Conservation (phyloP, 768 basidiomycete species). For the Termitomyces sp. region DNA sequence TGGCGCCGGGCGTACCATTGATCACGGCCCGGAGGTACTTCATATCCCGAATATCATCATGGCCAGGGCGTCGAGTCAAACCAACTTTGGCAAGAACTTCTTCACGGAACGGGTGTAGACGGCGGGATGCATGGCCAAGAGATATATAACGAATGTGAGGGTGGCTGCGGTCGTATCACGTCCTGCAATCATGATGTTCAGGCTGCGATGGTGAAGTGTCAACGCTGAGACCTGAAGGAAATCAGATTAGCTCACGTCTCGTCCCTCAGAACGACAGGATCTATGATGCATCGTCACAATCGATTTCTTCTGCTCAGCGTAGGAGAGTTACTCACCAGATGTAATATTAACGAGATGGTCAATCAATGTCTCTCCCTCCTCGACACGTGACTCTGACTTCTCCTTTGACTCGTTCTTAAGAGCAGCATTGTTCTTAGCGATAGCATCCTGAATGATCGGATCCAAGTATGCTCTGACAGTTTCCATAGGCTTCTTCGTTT, state of each 20-base stretch:
- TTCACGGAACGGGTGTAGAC: slow-evolving; percentile 41
- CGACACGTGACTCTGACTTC: slow-evolving; percentile 20
- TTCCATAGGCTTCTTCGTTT: slow-evolving; percentile 42
- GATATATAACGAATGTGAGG: slow-evolving; percentile 35
- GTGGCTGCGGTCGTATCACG: slow-evolving; percentile 42
- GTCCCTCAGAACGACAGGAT: slow-evolving; percentile 43
- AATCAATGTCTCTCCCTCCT: slow-evolving; percentile 44
- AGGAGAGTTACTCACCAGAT: slow-evolving; percentile 21
- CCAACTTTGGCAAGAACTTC: slow-evolving; percentile 55
- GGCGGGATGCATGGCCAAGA: slow-evolving; percentile 46
- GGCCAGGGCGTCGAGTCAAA: slow-evolving; percentile 38
- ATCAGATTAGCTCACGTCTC: slow-evolving; percentile 27
- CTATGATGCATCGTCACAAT: slow-evolving; percentile 11
- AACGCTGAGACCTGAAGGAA: neutral
- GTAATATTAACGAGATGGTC: slow-evolving; percentile 52
- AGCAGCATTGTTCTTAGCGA: slow-evolving; percentile 27
- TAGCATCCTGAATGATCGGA: slow-evolving; percentile 44
- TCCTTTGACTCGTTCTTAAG: slow-evolving; percentile 16
- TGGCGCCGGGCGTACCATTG: slow-evolving; percentile 38
- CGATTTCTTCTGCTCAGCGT: neutral
- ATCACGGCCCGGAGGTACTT: slow-evolving; percentile 61
- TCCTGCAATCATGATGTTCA: slow-evolving; percentile 45
- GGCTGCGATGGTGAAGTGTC: slow-evolving; percentile 12
- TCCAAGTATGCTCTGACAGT: slow-evolving; percentile 47
- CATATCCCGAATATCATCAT: slow-evolving; percentile 55